phyloP scores from a whole-genome alignment of 2,329 filamentous ascomycete genomes.

The Simplicillium aogashimaense region DNA sequence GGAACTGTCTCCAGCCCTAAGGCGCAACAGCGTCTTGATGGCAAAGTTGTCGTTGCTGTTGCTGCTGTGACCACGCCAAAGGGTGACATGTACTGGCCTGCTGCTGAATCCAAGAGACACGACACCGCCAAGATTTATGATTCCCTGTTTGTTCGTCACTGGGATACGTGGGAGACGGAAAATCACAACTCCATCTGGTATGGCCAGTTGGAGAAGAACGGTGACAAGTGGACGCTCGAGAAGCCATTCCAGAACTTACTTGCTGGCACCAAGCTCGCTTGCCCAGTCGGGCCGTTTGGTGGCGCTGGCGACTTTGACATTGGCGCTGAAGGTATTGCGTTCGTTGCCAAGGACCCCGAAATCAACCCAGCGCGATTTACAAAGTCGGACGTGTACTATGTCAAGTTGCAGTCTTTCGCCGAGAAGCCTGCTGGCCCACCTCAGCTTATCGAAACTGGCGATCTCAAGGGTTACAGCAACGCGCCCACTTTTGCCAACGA shows the following conservation, averaged over 20 bases:
- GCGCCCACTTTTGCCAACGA: constrained; percentile 65
- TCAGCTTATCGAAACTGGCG: constrained; percentile 41
- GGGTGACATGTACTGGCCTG: constrained; percentile 59
- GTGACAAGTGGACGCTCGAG: constrained; percentile 30
- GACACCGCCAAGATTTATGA: constrained; percentile 64
- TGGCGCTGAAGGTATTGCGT: constrained; percentile 53
- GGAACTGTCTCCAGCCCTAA: constrained; percentile 51
- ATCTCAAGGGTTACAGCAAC: constrained; percentile 53
- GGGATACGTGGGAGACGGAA: constrained; percentile 65
- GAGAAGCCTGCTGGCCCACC: constrained; percentile 38
- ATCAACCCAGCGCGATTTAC: constrained; percentile 66
- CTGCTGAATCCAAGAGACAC: constrained; percentile 46
- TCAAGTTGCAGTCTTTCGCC: constrained; percentile 52
- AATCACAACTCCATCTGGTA: constrained; percentile 68
- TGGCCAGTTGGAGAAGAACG: constrained; percentile 43
- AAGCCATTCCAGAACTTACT: constrained; percentile 52
- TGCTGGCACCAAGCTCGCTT: constrained; percentile 47
- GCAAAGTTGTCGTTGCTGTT: constrained; percentile 43
- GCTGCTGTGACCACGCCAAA: constrained; percentile 57
- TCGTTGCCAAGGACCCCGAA: constrained; percentile 65
- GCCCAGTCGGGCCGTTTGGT: constrained; percentile 69
- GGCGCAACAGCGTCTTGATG: constrained; percentile 36
- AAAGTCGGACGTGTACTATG: constrained; percentile 71
- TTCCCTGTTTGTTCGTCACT: constrained; percentile 69
- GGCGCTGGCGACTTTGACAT: constrained; percentile 75